Conservation (phyloP, 768 basidiomycete genomes). For the Podaxis sp. region DNA sequence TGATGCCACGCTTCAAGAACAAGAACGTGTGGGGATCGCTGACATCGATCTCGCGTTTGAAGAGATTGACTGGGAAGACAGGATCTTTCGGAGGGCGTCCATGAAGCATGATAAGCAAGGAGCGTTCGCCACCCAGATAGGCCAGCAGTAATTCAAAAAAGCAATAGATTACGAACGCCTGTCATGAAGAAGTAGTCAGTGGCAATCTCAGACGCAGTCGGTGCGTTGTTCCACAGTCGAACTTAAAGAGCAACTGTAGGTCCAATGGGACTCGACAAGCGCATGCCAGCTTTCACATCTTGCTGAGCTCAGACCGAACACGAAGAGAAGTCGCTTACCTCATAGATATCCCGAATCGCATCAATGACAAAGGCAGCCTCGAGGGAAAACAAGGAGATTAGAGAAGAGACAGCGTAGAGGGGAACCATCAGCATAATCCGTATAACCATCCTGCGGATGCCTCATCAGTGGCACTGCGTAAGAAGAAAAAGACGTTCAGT, state of each 20-base stretch:
- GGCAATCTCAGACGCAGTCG: neutral
- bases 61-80: conserved; percentile 83
- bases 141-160: conserved; percentile 83
- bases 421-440: conserved; percentile 98
- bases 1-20: conserved; percentile 90
- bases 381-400: conserved; percentile 91
- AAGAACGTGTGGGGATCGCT: conserved; percentile 95
- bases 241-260: neutral
- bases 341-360: conserved; percentile 92
- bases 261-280: neutral
- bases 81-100: conserved; percentile 88
- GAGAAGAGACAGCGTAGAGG: conserved; percentile 84
- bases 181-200: conserved; percentile 8
- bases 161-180: conserved; percentile 95
- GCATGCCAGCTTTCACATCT: neutral
- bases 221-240: neutral
- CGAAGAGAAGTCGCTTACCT: conserved; percentile 50
- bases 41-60: conserved; percentile 84
- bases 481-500: neutral
- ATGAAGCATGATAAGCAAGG: conserved; percentile 87
- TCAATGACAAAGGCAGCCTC: conserved; percentile 97
- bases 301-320: neutral
- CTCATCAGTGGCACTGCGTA: neutral
- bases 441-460: conserved; percentile 69
- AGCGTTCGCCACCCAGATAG: conserved; percentile 91